phyloP scores from a whole-genome alignment of 2,329 filamentous ascomycete genomes.

The Alternaria novae-zelandiae region DNA sequence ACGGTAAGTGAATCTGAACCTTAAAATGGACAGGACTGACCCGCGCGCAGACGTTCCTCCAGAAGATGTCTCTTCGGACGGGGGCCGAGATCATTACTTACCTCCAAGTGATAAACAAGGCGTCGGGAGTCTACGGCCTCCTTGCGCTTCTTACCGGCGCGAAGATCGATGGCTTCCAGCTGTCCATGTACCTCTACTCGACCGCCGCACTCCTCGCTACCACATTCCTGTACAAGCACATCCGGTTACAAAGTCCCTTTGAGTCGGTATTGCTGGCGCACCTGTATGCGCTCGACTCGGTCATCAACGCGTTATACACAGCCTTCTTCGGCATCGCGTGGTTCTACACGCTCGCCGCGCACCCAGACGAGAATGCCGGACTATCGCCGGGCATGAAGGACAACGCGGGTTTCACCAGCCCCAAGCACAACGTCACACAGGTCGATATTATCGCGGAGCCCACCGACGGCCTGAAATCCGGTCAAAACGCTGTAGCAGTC shows the following conservation, averaged over 20 bases:
- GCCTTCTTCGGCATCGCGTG: slow-evolving; percentile 81
- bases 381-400: slow-evolving; percentile 64
- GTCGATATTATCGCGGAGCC: slow-evolving; percentile 62
- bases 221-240: slow-evolving; percentile 76
- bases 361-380: slow-evolving; percentile 51
- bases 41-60: slow-evolving; percentile 74
- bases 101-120: slow-evolving; percentile 87
- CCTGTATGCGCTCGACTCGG: slow-evolving; percentile 81
- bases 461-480: slow-evolving; percentile 52
- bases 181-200: slow-evolving; percentile 92
- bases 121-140: slow-evolving; percentile 87
- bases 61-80: slow-evolving; percentile 83
- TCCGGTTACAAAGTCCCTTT: slow-evolving; percentile 78
- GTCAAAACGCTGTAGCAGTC: slow-evolving; percentile 62
- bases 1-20: slow-evolving; percentile 33
- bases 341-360: slow-evolving; percentile 76
- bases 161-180: slow-evolving; percentile 79
- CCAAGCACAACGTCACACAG: slow-evolving; percentile 65
- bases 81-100: slow-evolving; percentile 85
- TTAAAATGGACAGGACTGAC: slow-evolving; percentile 19
- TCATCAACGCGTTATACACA: slow-evolving; percentile 83
- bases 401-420: slow-evolving; percentile 69
- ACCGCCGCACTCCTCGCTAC: slow-evolving; percentile 72
- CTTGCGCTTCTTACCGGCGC: slow-evolving; percentile 89
- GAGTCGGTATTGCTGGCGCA: slow-evolving; percentile 83